Evolutionary conservation across 208 protist species (phyloP), one percentile per base, ranked within the genome.

Genomic region (Crithidia acanthocephali): DNA sequence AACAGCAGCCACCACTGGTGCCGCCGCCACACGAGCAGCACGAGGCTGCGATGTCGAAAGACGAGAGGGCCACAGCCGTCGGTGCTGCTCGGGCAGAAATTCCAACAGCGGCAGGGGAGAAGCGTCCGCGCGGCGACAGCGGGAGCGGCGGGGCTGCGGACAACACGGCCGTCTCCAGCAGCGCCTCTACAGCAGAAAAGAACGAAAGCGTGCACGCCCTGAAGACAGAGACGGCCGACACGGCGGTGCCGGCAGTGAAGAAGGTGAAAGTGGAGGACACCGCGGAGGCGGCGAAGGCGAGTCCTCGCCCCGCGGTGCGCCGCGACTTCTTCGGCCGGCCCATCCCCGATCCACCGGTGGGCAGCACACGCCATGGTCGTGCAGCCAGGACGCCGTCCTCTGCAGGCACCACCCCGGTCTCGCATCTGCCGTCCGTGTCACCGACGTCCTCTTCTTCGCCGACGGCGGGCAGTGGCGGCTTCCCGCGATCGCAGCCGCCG

Each of bases 271-370:
- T 7, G 33, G 62, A 68, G 23, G 60, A 40, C 1, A n/a, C n/a
- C n/a, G 45, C 0, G 11, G 11, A 2, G 6, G 68, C 11, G 8
- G 56, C 8, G 2, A 30, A 6, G 18, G 1, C 27, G 18, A 20
- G 42, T 18, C 15, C 44, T 1, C 55, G 55, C 13, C 22, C 64
- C 7, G 55, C 53, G 0, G 76, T 76, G 13, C 79, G 71, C 30
- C 59, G 81, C 10, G 90, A 95, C 78, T 91, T 95, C 57, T 95
- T 95, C 71, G 87, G 90, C 25, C 83, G 87, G 2, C 70, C 78
- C 20, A 80, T 93, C 33, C 35, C 65, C 2, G 65, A 61, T 10
- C 0, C 47, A 9, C 27, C 50, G 59, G 5, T 30, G 10, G 16
- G 28, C 7, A 47, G 10, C 23, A 25, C 18, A 48, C 53, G 52